phyloP scores from a whole-genome alignment of 2,329 filamentous ascomycete species.

The Sporothrix brasiliensis region DNA sequence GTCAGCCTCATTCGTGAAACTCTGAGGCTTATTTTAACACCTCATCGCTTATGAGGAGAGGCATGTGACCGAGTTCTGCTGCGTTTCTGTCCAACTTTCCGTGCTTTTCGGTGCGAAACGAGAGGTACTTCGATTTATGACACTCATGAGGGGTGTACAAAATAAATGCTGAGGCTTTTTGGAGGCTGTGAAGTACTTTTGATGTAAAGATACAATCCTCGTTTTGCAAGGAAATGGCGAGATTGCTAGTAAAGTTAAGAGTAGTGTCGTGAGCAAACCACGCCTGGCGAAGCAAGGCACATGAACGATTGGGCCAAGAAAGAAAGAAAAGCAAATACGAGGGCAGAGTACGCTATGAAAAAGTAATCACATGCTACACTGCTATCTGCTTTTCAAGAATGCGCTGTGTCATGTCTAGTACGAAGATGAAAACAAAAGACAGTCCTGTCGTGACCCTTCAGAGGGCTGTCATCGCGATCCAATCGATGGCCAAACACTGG shows the following conservation, averaged over 20 bases:
- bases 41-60: neutral
- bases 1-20: neutral
- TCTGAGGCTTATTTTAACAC: neutral
- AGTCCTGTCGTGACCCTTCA: neutral
- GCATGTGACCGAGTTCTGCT: neutral
- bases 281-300: neutral
- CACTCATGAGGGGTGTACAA: neutral
- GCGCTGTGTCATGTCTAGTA: too few relatives aligned
- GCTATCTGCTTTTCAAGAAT: neutral
- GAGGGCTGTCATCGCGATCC: neutral
- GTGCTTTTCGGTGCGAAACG: neutral
- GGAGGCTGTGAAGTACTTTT: neutral
- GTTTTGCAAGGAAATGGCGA: neutral
- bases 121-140: constrained; percentile 6
- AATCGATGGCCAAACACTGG: neutral
- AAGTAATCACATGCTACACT: neutral
- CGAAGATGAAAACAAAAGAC: neutral
- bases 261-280: neutral
- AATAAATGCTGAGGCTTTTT: neutral
- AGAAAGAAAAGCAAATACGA: neutral
- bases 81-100: neutral
- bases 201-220: neutral
- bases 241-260: neutral
- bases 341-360: too few relatives aligned
- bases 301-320: too few relatives aligned